Percentiles rank a stretch among this genome's conserved stretches.
phyloP scores from a whole-genome alignment of 371 early-diverging fungal species.

The Lichtheimia corymbifera region DNA sequence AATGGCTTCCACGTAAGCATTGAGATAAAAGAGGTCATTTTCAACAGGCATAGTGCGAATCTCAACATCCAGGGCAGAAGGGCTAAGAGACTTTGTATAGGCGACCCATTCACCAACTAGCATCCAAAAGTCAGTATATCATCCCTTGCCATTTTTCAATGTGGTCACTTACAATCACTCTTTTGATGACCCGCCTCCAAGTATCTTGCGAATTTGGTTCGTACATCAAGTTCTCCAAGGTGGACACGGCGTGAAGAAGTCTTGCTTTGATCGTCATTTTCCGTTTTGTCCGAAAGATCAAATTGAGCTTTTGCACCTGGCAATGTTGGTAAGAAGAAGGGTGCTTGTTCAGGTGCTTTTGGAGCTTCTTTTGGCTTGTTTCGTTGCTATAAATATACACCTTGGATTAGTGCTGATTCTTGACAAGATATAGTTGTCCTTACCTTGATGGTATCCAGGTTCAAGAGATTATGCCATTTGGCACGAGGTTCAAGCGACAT shows the following conservation, averaged over 20 bases:
- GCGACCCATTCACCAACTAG: conserved; percentile 51
- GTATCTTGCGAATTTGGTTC: conserved; percentile 60
- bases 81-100: conserved; percentile 73
- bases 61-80: conserved; percentile 86
- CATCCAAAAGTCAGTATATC: conserved; percentile 2
- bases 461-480: conserved; percentile 89
- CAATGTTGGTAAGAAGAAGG: conserved; percentile 90
- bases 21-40: conserved; percentile 53
- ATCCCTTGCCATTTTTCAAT: background rate
- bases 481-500: conserved; percentile 79
- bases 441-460: conserved; percentile 88
- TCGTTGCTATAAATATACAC: conserved; percentile 57
- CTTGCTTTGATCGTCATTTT: conserved; percentile 28
- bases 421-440: background rate
- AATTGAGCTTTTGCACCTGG: conserved; percentile 75
- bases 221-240: conserved; percentile 49
- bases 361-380: conserved; percentile 90
- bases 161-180: conserved; percentile 49
- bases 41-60: conserved; percentile 75
- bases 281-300: conserved; percentile 40
- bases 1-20: conserved; percentile 66
- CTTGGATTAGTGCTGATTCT: background rate
- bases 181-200: conserved; percentile 55
- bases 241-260: conserved; percentile 20
- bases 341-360: conserved; percentile 85